Evolutionary conservation across 2,329 filamentous ascomycete genomes (phyloP), one percentile per base, ranked within the genome.

Genomic region (Albifimbria verrucaria): DNA sequence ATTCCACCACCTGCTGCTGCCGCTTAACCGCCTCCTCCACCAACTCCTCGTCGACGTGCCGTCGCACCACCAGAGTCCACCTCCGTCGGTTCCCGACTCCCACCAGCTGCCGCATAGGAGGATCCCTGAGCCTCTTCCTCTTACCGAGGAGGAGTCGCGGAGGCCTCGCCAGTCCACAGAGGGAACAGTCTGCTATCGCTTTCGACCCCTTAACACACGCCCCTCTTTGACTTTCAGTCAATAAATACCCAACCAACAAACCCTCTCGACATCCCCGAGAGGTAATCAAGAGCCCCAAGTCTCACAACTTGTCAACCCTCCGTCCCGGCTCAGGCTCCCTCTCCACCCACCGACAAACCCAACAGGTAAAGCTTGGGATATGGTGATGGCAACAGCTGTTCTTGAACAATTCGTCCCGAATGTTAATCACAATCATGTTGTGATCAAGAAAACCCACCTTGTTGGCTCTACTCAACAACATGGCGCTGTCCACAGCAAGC

Each of bases 31-130:
- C 56, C 69, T 76, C 75, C 72, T 76, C 75, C 72, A 79, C 67
- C 72, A 72, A 64, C 67, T 80, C 70, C 74, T 81, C 72, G 75
- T 79, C 68, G 69, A 79, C 72, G 70, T 70, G 64, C 71, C 72
- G 65, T 70, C 71, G 67, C 71, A 77, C 70, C 71, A 72, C 60
- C 57, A 72, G 66, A 72, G 77, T 58, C 66, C 77, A 63, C 69
- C 73, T 73, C 81, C 80, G 73, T 81, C 77, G 32, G 32, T 39
- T 71, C 77, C 82, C 73, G 75, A 82, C 76, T 76, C 77, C 74
- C 77, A 79, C 83, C 89, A 96, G 90, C 93, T 97, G 94, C 94
- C 94, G 94, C 93, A 99, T 99, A 97, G 91, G 90, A 95, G 89
- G 87, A 85, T 85, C 87, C 87, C 85, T 85, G 83, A 87, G 89